phyloP scores from a whole-genome alignment of 345 rosid species.

The Populus tremula region DNA sequence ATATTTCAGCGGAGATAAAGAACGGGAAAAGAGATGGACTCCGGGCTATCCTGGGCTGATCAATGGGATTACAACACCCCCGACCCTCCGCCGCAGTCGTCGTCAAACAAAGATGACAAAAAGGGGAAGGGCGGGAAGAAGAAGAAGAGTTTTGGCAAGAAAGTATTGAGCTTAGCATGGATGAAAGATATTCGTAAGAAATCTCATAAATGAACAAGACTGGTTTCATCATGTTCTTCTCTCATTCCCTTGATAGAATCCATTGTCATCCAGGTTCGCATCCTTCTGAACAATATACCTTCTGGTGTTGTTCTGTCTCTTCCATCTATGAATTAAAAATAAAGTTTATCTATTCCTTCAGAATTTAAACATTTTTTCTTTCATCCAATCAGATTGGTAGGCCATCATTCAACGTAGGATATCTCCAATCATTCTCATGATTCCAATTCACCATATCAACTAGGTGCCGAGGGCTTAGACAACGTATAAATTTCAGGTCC shows the following conservation, averaged over 20 bases:
- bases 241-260: background rate
- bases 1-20: background rate
- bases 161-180: slow-evolving; percentile 19
- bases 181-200: slow-evolving; percentile 34
- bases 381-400: background rate
- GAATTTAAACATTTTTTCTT: background rate
- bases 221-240: background rate
- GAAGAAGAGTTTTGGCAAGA: slow-evolving; percentile 16
- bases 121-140: slow-evolving; percentile 31
- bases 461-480: no score
- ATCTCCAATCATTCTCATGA: background rate
- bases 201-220: slow-evolving; percentile 3
- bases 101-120: slow-evolving; percentile 25
- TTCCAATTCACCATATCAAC: no score
- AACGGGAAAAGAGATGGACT: slow-evolving; percentile 34
- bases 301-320: background rate
- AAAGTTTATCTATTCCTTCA: background rate
- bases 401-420: background rate
- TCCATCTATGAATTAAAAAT: background rate
- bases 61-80: slow-evolving; percentile 52
- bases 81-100: slow-evolving; percentile 33
- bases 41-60: slow-evolving; percentile 68
- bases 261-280: background rate
- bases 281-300: background rate
- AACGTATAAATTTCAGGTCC: no score